Conservation (phyloP, 768 basidiomycete species). For the Rhizopogon salebrosus region DNA sequence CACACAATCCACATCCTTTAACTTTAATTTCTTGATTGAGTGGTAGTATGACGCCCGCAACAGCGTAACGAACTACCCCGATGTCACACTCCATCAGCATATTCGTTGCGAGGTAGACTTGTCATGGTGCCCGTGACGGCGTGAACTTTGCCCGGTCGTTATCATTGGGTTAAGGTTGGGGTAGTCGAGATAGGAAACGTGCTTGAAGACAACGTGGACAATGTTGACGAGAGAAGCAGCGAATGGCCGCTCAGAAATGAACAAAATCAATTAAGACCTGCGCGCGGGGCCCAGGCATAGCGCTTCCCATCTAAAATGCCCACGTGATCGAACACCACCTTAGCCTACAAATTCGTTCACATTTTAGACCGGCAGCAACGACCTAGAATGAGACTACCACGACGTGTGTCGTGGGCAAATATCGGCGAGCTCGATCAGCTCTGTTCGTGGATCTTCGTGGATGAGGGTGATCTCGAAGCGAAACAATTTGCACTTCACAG, state of each 20-base stretch:
- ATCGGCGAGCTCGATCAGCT: conserved; percentile 68
- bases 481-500: conserved; percentile 57
- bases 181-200: conserved; percentile 36
- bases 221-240: no score
- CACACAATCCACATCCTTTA: conserved; percentile 12
- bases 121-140: conserved; percentile 53
- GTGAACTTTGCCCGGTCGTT: conserved; percentile 45
- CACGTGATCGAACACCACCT: conserved; percentile 28
- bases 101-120: conserved; percentile 52
- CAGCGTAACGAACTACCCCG: conserved; percentile 38
- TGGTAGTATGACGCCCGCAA: conserved; percentile 23
- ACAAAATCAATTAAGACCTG: no score
- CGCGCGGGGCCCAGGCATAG: no score
- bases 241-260: no score
- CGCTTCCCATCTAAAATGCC: no score
- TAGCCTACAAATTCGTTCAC: background rate
- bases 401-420: conserved; percentile 76
- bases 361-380: no score
- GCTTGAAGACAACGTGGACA: conserved; percentile 48
- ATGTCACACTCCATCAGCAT: conserved; percentile 56
- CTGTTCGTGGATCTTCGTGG: conserved; percentile 69
- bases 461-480: conserved; percentile 53
- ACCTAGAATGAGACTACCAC: conserved; percentile 59
- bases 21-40: conserved; percentile 28
- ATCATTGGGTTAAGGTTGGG: conserved; percentile 1